phyloP scores from a whole-genome alignment of 495 filamentous ascomycete species.

The Parathielavia hyrcaniae region DNA sequence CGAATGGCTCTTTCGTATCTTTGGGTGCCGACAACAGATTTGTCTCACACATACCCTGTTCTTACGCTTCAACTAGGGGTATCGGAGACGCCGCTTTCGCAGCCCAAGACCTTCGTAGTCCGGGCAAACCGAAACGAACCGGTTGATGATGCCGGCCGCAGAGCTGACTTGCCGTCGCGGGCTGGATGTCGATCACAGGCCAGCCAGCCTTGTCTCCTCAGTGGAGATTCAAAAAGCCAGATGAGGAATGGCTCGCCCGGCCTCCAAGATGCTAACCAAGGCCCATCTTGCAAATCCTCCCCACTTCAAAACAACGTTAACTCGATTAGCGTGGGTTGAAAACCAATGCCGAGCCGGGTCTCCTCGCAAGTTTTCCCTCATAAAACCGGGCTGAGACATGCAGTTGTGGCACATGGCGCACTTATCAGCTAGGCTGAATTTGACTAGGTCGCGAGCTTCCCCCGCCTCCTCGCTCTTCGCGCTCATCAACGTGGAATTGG shows the following conservation, averaged over 20 bases:
- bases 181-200: background rate
- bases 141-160: background rate
- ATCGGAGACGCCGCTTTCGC: too few species aligned
- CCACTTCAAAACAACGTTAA: too few species aligned
- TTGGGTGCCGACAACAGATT: too few species aligned
- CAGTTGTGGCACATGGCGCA: too few species aligned
- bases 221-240: background rate
- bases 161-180: background rate
- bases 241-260: background rate
- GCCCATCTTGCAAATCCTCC: background rate
- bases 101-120: background rate
- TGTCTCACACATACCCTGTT: too few species aligned
- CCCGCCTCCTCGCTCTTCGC: background rate
- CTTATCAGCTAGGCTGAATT: conserved; percentile 1
- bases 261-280: background rate
- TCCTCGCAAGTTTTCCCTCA: too few species aligned
- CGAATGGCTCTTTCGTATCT: too few species aligned
- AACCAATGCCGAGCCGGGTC: background rate
- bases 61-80: too few species aligned
- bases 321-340: too few species aligned
- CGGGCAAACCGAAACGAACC: conserved; percentile 1
- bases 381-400: conserved; percentile 17
- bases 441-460: background rate
- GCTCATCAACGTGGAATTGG: background rate
- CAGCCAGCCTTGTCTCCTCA: background rate